Percentiles rank a stretch among this genome's conserved stretches.
Conservation (phyloP, 139 green algal genomes). For the Bryopsis sp. region DNA sequence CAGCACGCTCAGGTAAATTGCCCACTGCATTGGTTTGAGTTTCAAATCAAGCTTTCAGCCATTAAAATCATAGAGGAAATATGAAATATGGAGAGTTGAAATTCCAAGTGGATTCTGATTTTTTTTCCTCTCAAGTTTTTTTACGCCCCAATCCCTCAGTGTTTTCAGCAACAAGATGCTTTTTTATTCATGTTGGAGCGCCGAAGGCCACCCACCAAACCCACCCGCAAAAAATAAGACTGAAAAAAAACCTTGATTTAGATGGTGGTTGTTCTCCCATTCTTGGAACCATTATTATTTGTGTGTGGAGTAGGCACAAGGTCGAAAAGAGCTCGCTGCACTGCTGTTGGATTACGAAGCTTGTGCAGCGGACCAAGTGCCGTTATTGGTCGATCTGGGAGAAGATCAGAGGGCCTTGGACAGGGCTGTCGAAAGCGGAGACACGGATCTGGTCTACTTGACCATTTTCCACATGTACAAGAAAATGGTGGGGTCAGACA, state of each 20-base stretch:
- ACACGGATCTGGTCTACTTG: constrained; percentile 76
- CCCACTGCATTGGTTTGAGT: not conserved
- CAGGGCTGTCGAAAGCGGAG: constrained; percentile 61
- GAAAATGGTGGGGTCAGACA: constrained; percentile 19
- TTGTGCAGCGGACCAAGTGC: constrained; percentile 48
- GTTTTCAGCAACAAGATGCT: too few relatives aligned
- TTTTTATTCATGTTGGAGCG: too few relatives aligned
- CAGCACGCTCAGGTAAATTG: constrained; percentile 32
- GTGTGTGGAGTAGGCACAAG: constrained; percentile 15
- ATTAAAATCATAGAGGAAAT: too few relatives aligned
- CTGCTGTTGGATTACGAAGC: constrained; percentile 60
- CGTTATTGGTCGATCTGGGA: constrained; percentile 45
- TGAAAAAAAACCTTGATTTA: too few relatives aligned
- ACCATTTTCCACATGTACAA: constrained; percentile 48
- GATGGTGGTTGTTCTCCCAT: too few relatives aligned
- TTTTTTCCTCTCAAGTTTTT: too few relatives aligned
- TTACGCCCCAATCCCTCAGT: too few relatives aligned
- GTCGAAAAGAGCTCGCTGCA: constrained; percentile 39
- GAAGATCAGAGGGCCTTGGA: constrained; percentile 49
- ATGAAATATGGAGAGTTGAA: too few relatives aligned
- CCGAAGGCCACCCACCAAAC: too few relatives aligned
- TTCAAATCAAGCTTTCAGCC: not conserved
- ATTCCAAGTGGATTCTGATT: too few relatives aligned
- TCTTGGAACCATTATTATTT: too few relatives aligned
- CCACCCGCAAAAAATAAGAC: too few relatives aligned